Base-by-base conservation (phyloP, 202 grass and related monocot species). In the Panicum virgatum region DNA sequence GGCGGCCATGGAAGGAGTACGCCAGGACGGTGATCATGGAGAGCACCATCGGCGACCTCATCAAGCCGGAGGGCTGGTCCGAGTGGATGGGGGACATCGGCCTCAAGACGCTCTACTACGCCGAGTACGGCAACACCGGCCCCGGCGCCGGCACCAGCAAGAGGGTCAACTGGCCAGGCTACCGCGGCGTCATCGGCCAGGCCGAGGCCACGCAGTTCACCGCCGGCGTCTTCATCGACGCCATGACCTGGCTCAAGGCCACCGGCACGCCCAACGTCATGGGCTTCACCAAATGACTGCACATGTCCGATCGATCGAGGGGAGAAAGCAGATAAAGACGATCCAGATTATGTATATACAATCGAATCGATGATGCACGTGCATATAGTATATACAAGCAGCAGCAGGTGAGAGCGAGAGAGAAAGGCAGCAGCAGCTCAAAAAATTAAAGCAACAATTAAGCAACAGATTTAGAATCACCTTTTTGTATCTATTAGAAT, bases 21-120 rank as follows among this genome's bases (percentile, higher is more conserved):
- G 69, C 93, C 0, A 84, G 84, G 51, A 87, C 83, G 46, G 87
- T 95, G 58, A 1, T 95, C 18, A 95, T 95, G 93, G 93, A 95
- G 80, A 90, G 82, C 63, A 71, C 66, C 45, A 92, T 95, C 54
- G 90, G 78, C 4, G 85, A 84, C 34, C 23, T 88, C 30, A 95
- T 95, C 83, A 60, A 70, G 53, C 71, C 90, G 0, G 82, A 78
- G n/a, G 93, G 93, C 3, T 95, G 89, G 89, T 15, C 86, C 13
- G 63, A 67, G 32, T 95, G 93, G 93, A 80, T 79, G 39, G 82
- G 82, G 0, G 76, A 75, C 38, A 18, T 84, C 3, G 79, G 70
- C 1, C 82, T 90, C 68, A 84, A 86, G 59, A 92, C 90, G 23
- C 73, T 92, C 75, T 92, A 95, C 85, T 92, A 86, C 59, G 93